phyloP scores from a whole-genome alignment of 2,329 filamentous ascomycete species.

The Dothistroma septosporum region DNA sequence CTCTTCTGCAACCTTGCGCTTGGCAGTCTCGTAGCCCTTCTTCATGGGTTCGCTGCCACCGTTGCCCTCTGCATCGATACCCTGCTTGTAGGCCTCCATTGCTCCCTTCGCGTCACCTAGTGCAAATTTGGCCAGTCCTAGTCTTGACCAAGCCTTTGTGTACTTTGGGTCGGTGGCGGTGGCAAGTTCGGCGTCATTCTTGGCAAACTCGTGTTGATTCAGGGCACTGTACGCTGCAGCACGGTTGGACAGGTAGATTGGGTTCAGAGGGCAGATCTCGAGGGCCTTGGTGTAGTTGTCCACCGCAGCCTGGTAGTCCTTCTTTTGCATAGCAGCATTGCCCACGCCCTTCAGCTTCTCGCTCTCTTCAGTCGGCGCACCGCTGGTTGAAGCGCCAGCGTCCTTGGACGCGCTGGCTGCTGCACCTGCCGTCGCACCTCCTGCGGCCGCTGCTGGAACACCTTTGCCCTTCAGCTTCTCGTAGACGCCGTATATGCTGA shows the following conservation, averaged over 20 bases:
- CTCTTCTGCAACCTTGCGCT: conserved; percentile 78
- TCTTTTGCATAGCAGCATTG: conserved; percentile 91
- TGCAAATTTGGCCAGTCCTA: conserved; percentile 87
- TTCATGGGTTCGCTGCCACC: conserved; percentile 97
- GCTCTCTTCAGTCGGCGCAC: conserved; percentile 64
- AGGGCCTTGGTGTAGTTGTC: conserved; percentile 86
- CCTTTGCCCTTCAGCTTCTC: conserved; percentile 80
- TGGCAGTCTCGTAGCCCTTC: conserved; percentile 92
- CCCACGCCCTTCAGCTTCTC: conserved; percentile 85
- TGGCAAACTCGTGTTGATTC: conserved; percentile 77
- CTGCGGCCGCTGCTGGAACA: conserved; percentile 43
- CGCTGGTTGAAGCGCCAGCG: conserved; percentile 33
- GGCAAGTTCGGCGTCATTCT: conserved; percentile 84
- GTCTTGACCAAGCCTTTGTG: conserved; percentile 93
- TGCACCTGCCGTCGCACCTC: conserved; percentile 34
- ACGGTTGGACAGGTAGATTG: conserved; percentile 96
- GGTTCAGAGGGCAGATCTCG: conserved; percentile 74
- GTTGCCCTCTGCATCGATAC: conserved; percentile 89
- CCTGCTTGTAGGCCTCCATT: conserved; percentile 90
- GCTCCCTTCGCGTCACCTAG: conserved; percentile 84
- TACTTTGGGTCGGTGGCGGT: conserved; percentile 84
- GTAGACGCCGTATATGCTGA: conserved; percentile 91
- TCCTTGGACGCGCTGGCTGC: conserved; percentile 45
- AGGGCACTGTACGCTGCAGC: conserved; percentile 87
- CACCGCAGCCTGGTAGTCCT: conserved; percentile 81